Percentiles rank a stretch among this genome's conserved stretches.
phyloP scores from a whole-genome alignment of 331 rosid species.

The Malus hybrid region DNA sequence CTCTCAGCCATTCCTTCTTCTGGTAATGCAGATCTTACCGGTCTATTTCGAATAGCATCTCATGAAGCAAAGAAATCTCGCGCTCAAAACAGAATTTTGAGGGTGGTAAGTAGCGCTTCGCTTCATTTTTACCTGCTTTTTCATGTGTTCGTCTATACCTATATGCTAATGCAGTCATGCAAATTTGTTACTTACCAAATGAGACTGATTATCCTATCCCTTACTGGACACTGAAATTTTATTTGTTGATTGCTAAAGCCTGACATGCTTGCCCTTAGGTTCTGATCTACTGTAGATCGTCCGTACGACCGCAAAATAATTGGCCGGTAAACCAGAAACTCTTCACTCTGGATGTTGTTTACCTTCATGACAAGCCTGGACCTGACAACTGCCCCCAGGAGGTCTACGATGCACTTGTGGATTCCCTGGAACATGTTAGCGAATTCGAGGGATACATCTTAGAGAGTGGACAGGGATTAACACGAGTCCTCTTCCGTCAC shows the following conservation, averaged over 20 bases:
- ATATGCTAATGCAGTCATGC: background rate
- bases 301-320: slow-evolving; percentile 57
- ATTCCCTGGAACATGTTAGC: slow-evolving; percentile 79
- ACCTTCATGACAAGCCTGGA: slow-evolving; percentile 95
- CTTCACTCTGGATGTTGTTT: slow-evolving; percentile 83
- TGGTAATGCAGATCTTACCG: slow-evolving; percentile 73
- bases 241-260: slow-evolving; percentile 1
- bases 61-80: slow-evolving; percentile 83
- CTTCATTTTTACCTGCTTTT: background rate
- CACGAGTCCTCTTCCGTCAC: slow-evolving; percentile 63
- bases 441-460: slow-evolving; percentile 87
- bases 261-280: slow-evolving; percentile 38
- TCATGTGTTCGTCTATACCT: background rate
- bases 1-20: slow-evolving; percentile 50
- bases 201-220: background rate
- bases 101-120: slow-evolving; percentile 53
- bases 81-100: slow-evolving; percentile 53
- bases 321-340: slow-evolving; percentile 71
- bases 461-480: slow-evolving; percentile 85
- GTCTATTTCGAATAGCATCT: slow-evolving; percentile 64
- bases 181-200: background rate
- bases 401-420: slow-evolving; percentile 78
- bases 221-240: background rate
- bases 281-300: slow-evolving; percentile 87
- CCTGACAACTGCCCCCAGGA: slow-evolving; percentile 94